Conservation (phyloP, 495 filamentous ascomycete species). For the Podospora appendiculata region DNA sequence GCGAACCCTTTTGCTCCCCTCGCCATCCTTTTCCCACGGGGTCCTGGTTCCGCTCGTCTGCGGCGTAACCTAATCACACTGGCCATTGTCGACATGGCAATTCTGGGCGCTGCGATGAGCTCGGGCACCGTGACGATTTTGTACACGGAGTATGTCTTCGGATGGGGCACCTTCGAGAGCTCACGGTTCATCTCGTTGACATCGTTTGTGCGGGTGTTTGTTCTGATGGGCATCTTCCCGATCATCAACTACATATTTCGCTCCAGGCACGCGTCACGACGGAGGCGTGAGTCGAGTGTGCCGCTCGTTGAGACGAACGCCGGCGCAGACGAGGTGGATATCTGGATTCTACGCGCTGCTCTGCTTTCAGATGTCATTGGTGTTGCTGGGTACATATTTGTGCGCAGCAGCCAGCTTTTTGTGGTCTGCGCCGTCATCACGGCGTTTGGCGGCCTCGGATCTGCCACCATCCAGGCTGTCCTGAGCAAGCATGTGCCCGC, state of each 20-base stretch:
- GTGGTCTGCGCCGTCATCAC: conserved; percentile 63
- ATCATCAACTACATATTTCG: conserved; percentile 62
- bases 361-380: conserved; percentile 74
- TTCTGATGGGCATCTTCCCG: conserved; percentile 68
- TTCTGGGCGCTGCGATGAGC: conserved; percentile 79
- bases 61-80: conserved; percentile 74
- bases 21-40: conserved; percentile 65
- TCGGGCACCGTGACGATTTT: conserved; percentile 67
- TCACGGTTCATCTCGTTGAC: conserved; percentile 70
- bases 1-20: conserved; percentile 67
- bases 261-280: conserved; percentile 29
- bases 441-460: conserved; percentile 73
- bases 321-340: conserved; percentile 74
- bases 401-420: conserved; percentile 45
- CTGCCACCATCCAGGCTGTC: conserved; percentile 71
- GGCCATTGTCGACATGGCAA: conserved; percentile 66
- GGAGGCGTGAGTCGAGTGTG: conserved; percentile 21
- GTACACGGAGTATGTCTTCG: conserved; percentile 72
- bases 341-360: conserved; percentile 66
- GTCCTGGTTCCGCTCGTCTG: conserved; percentile 52
- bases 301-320: conserved; percentile 37
- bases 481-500: conserved; percentile 86
- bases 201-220: conserved; percentile 64
- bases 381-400: conserved; percentile 63
- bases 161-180: conserved; percentile 71